phyloP scores from a whole-genome alignment of 2,329 filamentous ascomycete species.

The Septoria linicola region DNA sequence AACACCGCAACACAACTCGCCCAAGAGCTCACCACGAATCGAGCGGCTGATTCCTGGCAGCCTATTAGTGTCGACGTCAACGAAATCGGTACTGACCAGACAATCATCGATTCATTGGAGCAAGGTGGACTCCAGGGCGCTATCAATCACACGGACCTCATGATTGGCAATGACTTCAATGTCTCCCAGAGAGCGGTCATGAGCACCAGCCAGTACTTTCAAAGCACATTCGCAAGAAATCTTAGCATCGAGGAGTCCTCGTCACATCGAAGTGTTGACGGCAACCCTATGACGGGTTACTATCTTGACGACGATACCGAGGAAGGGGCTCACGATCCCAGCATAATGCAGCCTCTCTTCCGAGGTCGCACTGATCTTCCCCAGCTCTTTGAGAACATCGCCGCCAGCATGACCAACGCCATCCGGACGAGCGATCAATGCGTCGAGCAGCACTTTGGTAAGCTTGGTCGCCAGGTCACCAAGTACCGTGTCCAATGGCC shows the following conservation, averaged over 20 bases:
- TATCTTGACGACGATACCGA: neutral
- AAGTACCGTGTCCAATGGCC: constrained; percentile 6
- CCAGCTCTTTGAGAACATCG: constrained; percentile 15
- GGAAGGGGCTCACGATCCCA: neutral
- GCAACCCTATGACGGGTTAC: neutral
- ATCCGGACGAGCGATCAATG: constrained; percentile 2
- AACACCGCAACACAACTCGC: neutral
- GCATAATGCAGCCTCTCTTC: neutral
- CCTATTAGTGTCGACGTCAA: neutral
- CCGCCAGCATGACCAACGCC: constrained; percentile 22
- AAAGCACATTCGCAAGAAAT: neutral
- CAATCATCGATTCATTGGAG: too few relatives aligned
- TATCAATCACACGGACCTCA: constrained; percentile 13
- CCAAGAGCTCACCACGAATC: neutral
- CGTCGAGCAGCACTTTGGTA: neutral
- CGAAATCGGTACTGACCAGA: neutral
- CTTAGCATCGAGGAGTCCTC: too few relatives aligned
- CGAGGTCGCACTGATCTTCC: constrained; percentile 9
- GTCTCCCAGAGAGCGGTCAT: constrained; percentile 17
- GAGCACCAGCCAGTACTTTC: constrained; percentile 13
- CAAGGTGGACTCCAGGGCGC: too few relatives aligned
- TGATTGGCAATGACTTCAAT: constrained; percentile 13
- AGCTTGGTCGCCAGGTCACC: neutral
- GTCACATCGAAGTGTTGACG: too few relatives aligned
- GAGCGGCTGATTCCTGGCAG: neutral